These are phyloP conservation scores for Protoeuglena noctilucae DNA, from an alignment of 139 green algal genomes.

Conservation along the genomic window DNA sequence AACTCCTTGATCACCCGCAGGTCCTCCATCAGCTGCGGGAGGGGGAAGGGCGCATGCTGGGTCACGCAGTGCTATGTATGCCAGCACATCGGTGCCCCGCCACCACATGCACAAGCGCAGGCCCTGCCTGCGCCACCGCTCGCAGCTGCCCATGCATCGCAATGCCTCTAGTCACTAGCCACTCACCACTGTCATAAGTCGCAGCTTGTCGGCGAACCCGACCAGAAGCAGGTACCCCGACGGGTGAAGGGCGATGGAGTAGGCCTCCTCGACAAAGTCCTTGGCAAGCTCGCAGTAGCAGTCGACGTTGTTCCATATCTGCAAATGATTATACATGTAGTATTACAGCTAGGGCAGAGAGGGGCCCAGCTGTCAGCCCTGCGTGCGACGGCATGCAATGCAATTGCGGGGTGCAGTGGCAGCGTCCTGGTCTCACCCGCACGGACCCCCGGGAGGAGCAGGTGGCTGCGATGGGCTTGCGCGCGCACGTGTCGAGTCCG, in stretches of 20 bases:
- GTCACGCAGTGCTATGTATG: conserved; percentile 17
- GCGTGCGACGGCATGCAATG: too few relatives aligned
- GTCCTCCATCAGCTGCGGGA: not conserved
- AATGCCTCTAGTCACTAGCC: conserved; percentile 50
- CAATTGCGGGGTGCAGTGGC: too few relatives aligned
- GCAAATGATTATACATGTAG: too few relatives aligned
- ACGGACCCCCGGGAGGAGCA: conserved; percentile 50
- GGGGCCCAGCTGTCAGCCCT: too few relatives aligned
- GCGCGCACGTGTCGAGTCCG: conserved; percentile 52
- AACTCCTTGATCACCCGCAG: conserved; percentile 36
- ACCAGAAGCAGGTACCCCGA: conserved; percentile 42
- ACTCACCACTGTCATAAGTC: conserved; percentile 70
- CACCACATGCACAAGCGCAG: not conserved
- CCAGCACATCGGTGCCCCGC: not conserved
- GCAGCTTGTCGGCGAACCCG: conserved; percentile 80
- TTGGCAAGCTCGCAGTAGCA: conserved; percentile 23
- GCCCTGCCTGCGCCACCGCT: too few relatives aligned
- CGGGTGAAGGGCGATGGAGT: conserved; percentile 70
- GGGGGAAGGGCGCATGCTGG: conserved; percentile 11
- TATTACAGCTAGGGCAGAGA: too few relatives aligned
- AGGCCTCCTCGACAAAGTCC: conserved; percentile 51
- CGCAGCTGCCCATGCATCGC: not conserved
- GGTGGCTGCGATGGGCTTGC: conserved; percentile 60
- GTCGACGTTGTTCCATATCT: conserved; percentile 76
- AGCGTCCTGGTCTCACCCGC: too few relatives aligned